Evolutionary conservation across 1,284 basidiomycete genomes (phyloP).

Genomic region (Hortiboletus rubellus): DNA sequence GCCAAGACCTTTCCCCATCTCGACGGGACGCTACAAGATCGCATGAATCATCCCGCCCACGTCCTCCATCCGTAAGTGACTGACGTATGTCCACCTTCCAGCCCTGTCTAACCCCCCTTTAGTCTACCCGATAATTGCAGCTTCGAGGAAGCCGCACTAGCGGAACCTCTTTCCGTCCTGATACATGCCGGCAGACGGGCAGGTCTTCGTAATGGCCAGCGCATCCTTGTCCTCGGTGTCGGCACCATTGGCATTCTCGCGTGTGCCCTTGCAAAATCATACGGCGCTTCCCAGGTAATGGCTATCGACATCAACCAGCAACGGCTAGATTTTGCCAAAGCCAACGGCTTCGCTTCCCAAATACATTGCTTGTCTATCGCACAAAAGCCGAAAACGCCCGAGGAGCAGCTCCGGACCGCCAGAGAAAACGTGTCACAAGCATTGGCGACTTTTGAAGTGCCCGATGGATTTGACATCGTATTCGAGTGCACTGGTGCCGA

Average conservation of each 20-base stretch:
- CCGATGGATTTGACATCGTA: conserved; percentile 87
- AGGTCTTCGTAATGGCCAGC: conserved; percentile 56
- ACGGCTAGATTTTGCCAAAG: conserved; percentile 75
- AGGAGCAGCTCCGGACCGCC: conserved; percentile 67
- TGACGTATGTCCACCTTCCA: not conserved
- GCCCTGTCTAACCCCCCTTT: conserved; percentile 14
- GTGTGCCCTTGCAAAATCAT: conserved; percentile 72
- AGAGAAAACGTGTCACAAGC: conserved; percentile 58
- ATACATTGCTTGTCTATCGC: conserved; percentile 63
- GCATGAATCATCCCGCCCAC: conserved; percentile 86
- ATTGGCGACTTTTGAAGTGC: conserved; percentile 58
- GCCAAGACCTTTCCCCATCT: conserved; percentile 93
- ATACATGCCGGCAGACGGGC: conserved; percentile 81
- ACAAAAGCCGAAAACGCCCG: conserved; percentile 50
- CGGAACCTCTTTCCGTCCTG: conserved; percentile 90
- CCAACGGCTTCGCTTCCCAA: conserved; percentile 75
- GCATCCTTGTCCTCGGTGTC: conserved; percentile 86
- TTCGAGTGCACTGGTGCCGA: conserved; percentile 97
- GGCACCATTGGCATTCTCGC: conserved; percentile 92
- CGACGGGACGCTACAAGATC: conserved; percentile 87
- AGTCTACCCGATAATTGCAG: conserved; percentile 79
- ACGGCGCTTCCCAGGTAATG: conserved; percentile 69
- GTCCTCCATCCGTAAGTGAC: conserved; percentile 80
- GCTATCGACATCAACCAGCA: conserved; percentile 85
- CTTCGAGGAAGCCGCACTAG: conserved; percentile 80